Evolutionary conservation across 1,284 basidiomycete species (phyloP).

Genomic region (Fomitopsis palustris): DNA sequence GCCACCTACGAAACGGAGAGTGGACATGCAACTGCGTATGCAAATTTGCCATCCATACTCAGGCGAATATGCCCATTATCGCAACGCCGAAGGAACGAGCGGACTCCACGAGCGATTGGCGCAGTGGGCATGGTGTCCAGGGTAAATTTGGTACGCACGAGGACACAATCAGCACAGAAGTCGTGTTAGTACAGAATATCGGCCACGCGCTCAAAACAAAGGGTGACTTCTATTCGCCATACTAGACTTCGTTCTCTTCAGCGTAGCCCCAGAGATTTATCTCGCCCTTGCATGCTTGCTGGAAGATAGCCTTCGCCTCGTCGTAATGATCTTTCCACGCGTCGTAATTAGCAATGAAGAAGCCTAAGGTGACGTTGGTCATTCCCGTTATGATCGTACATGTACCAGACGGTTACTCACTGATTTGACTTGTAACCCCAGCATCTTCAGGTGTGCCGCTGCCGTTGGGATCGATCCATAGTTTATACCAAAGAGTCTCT

Average conservation of each 20-base stretch:
- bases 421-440: neutral
- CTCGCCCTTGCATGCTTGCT: neutral
- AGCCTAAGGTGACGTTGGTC: neutral
- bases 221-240: too few relatives aligned
- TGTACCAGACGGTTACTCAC: neutral
- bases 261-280: neutral
- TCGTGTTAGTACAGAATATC: too few relatives aligned
- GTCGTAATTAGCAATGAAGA: slow-evolving; percentile 4
- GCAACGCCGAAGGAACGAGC: too few relatives aligned
- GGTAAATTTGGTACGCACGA: too few relatives aligned
- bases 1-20: too few relatives aligned
- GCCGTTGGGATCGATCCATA: slow-evolving; percentile 1
- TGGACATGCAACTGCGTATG: too few relatives aligned
- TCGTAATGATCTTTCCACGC: slow-evolving; percentile 6
- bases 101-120: too few relatives aligned
- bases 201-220: too few relatives aligned
- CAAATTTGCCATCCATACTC: too few relatives aligned
- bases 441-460: neutral
- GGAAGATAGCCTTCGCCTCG: slow-evolving; percentile 4
- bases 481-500: slow-evolving; percentile 7
- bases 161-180: too few relatives aligned
- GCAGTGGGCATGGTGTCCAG: too few relatives aligned
- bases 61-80: too few relatives aligned
- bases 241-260: neutral
- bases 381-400: neutral